Percentiles rank a stretch among this genome's conserved stretches.
Evolutionary conservation across 176 grass and related monocot genomes (phyloP).

Genomic region (Luzula sylvatica): DNA sequence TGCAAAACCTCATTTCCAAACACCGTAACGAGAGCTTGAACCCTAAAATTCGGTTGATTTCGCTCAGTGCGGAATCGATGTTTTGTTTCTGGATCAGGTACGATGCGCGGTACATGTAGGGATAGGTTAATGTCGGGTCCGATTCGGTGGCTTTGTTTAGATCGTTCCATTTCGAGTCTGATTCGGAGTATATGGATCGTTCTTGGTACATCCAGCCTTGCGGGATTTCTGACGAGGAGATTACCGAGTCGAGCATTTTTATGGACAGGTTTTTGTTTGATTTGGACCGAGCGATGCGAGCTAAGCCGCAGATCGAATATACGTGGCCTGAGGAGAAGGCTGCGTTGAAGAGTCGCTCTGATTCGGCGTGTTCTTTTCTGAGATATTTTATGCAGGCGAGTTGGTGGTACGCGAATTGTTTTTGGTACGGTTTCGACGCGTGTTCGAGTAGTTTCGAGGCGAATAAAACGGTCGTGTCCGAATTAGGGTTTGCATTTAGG

Average conservation of each 20-base stretch:
- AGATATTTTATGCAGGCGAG: conserved; percentile 54
- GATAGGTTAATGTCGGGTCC: conserved; percentile 83
- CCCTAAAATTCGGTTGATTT: conserved; percentile 81
- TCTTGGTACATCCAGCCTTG: conserved; percentile 99
- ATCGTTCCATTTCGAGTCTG: conserved; percentile 73
- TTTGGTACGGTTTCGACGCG: conserved; percentile 61
- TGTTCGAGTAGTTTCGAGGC: conserved; percentile 79
- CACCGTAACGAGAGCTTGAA: conserved; percentile 85
- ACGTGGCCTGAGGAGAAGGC: conserved; percentile 74
- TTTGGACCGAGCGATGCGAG: conserved; percentile 54
- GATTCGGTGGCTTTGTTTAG: conserved; percentile 83
- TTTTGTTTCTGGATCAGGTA: conserved; percentile 86
- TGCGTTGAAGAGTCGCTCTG: conserved; percentile 65
- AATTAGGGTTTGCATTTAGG: conserved; percentile 49
- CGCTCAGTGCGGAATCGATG: conserved; percentile 71
- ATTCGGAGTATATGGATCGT: conserved; percentile 70
- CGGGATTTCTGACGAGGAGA: conserved; percentile 60
- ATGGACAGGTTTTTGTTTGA: conserved; percentile 82
- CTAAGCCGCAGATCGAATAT: conserved; percentile 77
- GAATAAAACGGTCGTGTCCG: conserved; percentile 61
- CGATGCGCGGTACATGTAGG: conserved; percentile 87
- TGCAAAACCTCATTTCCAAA: conserved; percentile 90
- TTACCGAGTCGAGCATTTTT: conserved; percentile 78
- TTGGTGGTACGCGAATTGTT: conserved; percentile 73
- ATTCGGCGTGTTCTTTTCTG: conserved; percentile 64